Evolutionary conservation across 2,329 filamentous ascomycete species (phyloP), one percentile per base, ranked within the genome.

Genomic region (Arachnopeziza araneosa): DNA sequence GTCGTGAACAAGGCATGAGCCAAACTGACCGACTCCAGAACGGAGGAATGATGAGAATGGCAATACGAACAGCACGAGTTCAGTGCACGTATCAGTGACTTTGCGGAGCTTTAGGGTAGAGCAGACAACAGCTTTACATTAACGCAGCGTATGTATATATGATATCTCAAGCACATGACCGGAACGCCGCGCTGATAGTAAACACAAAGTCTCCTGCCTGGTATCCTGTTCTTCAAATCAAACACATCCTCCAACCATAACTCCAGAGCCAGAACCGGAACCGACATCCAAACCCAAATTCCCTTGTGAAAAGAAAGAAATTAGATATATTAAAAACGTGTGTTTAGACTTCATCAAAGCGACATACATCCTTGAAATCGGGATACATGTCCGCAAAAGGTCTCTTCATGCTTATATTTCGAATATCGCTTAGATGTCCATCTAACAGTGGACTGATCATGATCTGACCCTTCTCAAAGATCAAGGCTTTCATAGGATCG

Each of bases 381-480:
- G 69, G 69, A 59, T 70, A 71, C 50, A 68, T 71, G 24, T 68
- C 65, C 10, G 63, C 65, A 55, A 71, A 71, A 17, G 66, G 61
- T 55, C 65, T 68, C 64, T 67, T 69, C 69, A 71, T 71, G 52
- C 66, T 69, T 58, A 70, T 64, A 30, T 68, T 64, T 12, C 48
- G 58, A 48, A 69, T 62, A 58, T 71, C 66, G 23, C 60, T 60
- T 1, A 70, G 51, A 55, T 69, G 67, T n/a, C 52, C 60, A 10
- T 71, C 67, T 59, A 71, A 57, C 54, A 64, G 44, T 8, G 60
- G 56, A 26, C 62, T 65, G 14, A 69, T 62, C 56, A 61, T 63
- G 32, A 71, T 69, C 21, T 64, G 58, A 0, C 67, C 67, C 12
- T 67, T 59, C 23, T 69, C 66, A 30, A 70, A 69, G 22, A 68